phyloP scores from a whole-genome alignment of 805 yeast species.

The Wickerhamiella sorbophila region DNA sequence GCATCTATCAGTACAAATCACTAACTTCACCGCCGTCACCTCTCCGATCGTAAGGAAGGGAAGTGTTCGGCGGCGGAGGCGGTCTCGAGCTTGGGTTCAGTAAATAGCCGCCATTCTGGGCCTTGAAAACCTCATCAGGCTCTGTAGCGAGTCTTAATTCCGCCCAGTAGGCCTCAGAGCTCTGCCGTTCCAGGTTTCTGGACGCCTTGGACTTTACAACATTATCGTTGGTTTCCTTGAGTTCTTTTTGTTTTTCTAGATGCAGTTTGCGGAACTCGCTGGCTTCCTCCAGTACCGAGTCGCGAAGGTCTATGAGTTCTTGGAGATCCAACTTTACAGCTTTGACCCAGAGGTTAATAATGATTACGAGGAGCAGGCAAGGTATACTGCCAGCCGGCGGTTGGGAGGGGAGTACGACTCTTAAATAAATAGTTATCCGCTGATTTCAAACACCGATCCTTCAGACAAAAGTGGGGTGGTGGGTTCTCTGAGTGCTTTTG shows the following conservation, averaged over 20 bases:
- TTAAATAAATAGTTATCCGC: neutral
- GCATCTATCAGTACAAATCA: neutral
- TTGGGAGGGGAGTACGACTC: no score
- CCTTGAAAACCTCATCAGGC: neutral
- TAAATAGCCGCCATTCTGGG: neutral
- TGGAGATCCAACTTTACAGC: neutral
- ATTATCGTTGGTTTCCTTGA: neutral
- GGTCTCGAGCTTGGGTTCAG: neutral
- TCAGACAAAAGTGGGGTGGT: neutral
- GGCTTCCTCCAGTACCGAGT: neutral
- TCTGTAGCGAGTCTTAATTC: neutral
- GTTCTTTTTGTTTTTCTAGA: neutral
- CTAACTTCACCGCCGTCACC: neutral
- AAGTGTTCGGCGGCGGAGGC: neutral
- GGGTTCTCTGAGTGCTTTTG: neutral
- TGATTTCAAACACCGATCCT: neutral
- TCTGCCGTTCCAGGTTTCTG: neutral
- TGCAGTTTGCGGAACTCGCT: neutral
- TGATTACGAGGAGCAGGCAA: no score
- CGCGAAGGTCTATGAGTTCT: neutral
- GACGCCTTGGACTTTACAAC: neutral
- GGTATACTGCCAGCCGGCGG: no score
- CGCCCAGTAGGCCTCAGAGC: neutral
- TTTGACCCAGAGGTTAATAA: no score
- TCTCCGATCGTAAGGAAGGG: neutral